Conservation (phyloP, 495 filamentous ascomycete genomes). For the Podospora tetraspora region DNA sequence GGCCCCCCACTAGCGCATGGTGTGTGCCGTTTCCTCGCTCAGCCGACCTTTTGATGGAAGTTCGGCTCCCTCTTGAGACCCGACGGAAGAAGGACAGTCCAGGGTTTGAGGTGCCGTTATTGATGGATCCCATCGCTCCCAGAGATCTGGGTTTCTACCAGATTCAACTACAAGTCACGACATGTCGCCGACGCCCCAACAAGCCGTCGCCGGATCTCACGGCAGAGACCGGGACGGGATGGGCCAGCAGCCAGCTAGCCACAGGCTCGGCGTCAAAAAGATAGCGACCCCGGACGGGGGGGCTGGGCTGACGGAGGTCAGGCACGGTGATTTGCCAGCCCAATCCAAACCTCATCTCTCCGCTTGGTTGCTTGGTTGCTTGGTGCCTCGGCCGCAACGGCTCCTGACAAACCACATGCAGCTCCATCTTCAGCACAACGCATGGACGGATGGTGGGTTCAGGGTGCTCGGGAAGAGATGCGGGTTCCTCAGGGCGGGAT, state of each 20-base stretch:
- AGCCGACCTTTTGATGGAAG: slow-evolving; percentile 8
- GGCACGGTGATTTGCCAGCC: background rate
- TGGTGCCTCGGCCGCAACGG: background rate
- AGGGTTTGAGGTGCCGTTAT: background rate
- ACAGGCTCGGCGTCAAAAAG: background rate
- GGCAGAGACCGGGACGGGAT: background rate
- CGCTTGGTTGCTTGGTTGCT: background rate
- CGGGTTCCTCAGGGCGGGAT: background rate
- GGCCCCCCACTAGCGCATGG: background rate
- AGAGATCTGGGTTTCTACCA: background rate
- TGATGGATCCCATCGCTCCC: background rate
- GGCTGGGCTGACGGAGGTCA: slow-evolving; percentile 7
- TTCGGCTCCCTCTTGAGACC: background rate
- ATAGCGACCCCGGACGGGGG: slow-evolving; percentile 4
- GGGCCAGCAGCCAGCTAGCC: background rate
- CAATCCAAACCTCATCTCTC: background rate
- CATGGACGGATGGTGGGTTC: background rate
- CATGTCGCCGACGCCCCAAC: background rate
- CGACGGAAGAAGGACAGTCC: background rate
- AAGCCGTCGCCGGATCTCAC: background rate
- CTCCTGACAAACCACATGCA: background rate
- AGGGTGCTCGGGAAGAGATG: background rate
- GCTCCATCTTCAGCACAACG: background rate
- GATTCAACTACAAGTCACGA: background rate
- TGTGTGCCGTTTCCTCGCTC: slow-evolving; percentile 8